Evolutionary conservation across 495 filamentous ascomycete species (phyloP), one percentile per base, ranked within the genome.

Genomic region (Neurospora sp.): DNA sequence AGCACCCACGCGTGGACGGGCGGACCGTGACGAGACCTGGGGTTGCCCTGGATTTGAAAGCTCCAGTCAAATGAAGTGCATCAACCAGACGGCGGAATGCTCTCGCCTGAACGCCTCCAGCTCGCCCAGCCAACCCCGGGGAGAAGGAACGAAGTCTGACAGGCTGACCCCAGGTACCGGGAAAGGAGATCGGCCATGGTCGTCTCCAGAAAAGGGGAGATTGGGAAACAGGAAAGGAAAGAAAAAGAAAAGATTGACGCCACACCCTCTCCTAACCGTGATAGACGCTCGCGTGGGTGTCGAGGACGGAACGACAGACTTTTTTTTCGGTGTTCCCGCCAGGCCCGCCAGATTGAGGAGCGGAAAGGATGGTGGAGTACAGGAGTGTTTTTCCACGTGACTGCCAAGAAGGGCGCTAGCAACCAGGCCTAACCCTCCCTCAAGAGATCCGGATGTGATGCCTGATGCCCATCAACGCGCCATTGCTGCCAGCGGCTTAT

Each of bases 331-430:
- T 74, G 76, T 74, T 72, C 71, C 74, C 75, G 75, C 72, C 48
- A 59, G 44, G 20, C 48, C 48, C 48, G 48, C 48, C 48, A 45
- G n/a, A 45, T 45, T 45, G 72, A 71, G 74, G 74, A 69, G 75
- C 42, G 70, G 65, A 68, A 68, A 71, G 59, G 69, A 73, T 35
- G 53, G 78, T 80, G 79, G 78, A 75, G 79, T 74, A 74, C 79
- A 79, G 73, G 42, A 74, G 45, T 16, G 4, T 44, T 40, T 9
- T 3, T 1, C 38, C 79, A 80, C 79, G 79, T 80, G 79, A 80
- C 27, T 14, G 65, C 68, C 70, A 74, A 76, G 70, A 16, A 37
- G 27, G 12, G 72, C 61, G 61, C 74, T 79, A 61, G 27, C 27
- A 61, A 31, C 53, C 22, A 61, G 53, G 22, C 53, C 27, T 65